Conservation (phyloP, 495 filamentous ascomycete species). For the Astrothelium macrocarpum region DNA sequence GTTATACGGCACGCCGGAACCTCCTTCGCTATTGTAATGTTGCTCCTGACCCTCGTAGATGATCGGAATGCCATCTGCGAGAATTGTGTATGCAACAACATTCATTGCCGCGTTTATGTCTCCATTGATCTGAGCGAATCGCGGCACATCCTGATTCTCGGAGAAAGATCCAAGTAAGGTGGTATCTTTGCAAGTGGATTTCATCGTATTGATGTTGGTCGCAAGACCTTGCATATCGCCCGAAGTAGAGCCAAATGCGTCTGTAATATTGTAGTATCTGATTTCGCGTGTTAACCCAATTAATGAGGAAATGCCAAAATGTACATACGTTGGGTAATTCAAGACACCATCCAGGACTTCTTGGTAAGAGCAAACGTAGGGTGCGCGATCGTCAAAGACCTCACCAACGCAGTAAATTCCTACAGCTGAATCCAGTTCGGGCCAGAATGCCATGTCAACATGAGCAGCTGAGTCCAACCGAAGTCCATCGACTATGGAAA, state of each 20-base stretch:
- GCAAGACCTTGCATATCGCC: slow-evolving; percentile 20
- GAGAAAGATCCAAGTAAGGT: slow-evolving; percentile 62
- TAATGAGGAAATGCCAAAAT: background rate
- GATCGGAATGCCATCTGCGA: slow-evolving; percentile 59
- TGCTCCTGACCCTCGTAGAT: slow-evolving; percentile 69
- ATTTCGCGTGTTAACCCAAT: slow-evolving; percentile 1
- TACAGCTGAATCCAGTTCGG: slow-evolving; percentile 51
- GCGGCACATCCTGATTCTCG: slow-evolving; percentile 58
- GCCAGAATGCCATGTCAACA: slow-evolving; percentile 61
- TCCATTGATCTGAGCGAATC: slow-evolving; percentile 22
- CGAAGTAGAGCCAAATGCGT: slow-evolving; percentile 41
- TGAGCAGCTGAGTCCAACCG: slow-evolving; percentile 69
- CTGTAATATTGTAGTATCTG: slow-evolving; percentile 48
- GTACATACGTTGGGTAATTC: slow-evolving; percentile 54
- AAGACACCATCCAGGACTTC: slow-evolving; percentile 51
- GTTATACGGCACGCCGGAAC: slow-evolving; percentile 50
- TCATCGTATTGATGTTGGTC: slow-evolving; percentile 20
- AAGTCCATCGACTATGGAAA: slow-evolving; percentile 53
- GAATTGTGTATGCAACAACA: slow-evolving; percentile 59
- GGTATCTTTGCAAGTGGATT: slow-evolving; percentile 46
- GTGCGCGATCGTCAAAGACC: slow-evolving; percentile 52
- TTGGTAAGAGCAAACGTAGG: slow-evolving; percentile 58
- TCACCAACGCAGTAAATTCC: slow-evolving; percentile 66
- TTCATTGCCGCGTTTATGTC: slow-evolving; percentile 52
- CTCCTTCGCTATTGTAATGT: slow-evolving; percentile 40